Percentiles rank a stretch among this genome's conserved stretches.
Conservation (phyloP, 1,284 basidiomycete species). For the Tylopilus sp. region DNA sequence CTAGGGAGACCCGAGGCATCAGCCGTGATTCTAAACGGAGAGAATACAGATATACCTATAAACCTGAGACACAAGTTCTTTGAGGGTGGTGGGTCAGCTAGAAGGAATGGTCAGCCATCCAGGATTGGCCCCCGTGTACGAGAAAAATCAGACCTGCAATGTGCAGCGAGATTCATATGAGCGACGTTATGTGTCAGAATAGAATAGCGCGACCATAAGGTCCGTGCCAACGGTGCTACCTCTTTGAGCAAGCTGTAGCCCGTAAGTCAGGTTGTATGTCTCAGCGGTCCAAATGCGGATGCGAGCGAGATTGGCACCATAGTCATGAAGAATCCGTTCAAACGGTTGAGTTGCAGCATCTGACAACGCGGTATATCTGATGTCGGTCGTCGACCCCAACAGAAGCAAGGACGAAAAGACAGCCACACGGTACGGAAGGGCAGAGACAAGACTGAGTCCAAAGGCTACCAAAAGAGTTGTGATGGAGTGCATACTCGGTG, state of each 20-base stretch:
- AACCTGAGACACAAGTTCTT: slow-evolving; percentile 8
- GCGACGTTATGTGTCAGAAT: slow-evolving; percentile 10
- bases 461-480: background rate
- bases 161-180: background rate
- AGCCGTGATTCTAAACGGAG: background rate
- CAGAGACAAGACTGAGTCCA: slow-evolving; percentile 9
- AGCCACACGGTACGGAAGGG: slow-evolving; percentile 11
- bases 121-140: slow-evolving; percentile 9
- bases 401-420: slow-evolving; percentile 21
- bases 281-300: slow-evolving; percentile 15
- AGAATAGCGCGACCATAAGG: slow-evolving; percentile 13
- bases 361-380: background rate
- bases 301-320: slow-evolving; percentile 16
- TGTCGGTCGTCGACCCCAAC: slow-evolving; percentile 8
- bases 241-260: slow-evolving; percentile 15
- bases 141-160: background rate
- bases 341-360: slow-evolving; percentile 4
- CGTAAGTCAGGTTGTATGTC: slow-evolving; percentile 13
- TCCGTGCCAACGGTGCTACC: slow-evolving; percentile 15
- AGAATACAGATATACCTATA: slow-evolving; percentile 7
- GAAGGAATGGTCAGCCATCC: slow-evolving; percentile 14
- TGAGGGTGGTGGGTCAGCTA: slow-evolving; percentile 13
- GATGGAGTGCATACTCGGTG: slow-evolving; percentile 11
- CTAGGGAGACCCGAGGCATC: background rate
- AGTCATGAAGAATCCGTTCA: slow-evolving; percentile 9